These are phyloP conservation scores for Panicum virgatum DNA, from an alignment of 202 grass and related monocot species.

Conservation along the genomic window DNA sequence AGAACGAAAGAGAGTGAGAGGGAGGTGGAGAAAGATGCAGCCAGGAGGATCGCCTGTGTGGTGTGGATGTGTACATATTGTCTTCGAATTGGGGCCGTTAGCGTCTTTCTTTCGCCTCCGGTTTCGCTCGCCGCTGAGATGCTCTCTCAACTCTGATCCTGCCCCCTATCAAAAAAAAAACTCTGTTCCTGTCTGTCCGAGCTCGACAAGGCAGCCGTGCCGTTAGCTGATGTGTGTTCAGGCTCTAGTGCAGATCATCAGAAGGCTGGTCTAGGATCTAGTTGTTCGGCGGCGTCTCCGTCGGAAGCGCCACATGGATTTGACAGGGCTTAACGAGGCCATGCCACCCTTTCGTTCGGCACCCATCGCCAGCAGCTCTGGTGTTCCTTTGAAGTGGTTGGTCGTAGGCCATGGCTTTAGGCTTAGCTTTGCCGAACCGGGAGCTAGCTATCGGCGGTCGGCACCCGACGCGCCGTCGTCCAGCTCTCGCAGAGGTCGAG, in stretches of 20 bases:
- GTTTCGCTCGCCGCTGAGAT: neutral
- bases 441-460: neutral
- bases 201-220: no score
- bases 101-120: neutral
- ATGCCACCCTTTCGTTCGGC: neutral
- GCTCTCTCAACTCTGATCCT: neutral
- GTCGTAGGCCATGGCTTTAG: neutral
- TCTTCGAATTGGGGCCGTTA: conserved; percentile 2
- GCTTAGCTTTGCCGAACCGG: no score
- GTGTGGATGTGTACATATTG: conserved; percentile 12
- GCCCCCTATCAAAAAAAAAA: no score
- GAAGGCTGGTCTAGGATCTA: neutral
- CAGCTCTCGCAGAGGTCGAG: neutral
- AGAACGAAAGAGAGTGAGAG: neutral
- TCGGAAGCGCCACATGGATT: neutral
- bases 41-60: neutral
- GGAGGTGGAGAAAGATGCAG: neutral
- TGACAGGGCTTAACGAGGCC: neutral
- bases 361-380: neutral
- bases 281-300: neutral
- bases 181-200: no score
- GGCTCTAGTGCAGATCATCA: neutral
- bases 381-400: neutral
- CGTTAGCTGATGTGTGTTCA: neutral
- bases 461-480: neutral